Evolutionary conservation across 2,329 filamentous ascomycete species (phyloP), one percentile per base, ranked within the genome.

Genomic region (Colletotrichum aenigma): DNA sequence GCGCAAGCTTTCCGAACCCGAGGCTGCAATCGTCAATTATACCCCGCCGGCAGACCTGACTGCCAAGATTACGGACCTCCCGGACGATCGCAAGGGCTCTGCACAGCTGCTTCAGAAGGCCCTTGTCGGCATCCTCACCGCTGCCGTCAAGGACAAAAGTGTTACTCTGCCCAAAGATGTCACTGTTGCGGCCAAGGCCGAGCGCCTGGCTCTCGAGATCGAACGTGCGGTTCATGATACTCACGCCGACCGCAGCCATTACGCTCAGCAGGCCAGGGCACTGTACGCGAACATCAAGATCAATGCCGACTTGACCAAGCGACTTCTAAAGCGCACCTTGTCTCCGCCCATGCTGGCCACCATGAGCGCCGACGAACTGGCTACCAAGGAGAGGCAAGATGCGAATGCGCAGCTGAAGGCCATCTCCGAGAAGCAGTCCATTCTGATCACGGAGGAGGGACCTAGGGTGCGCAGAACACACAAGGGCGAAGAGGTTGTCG

Each of bases 401-500:
- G 91, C 95, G 82, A 94, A 92, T 28, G 94, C 94, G 18, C 92
- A 93, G 79, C 93, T 96, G 89, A 94, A 94, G 83, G 94, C 94
- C 66, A 91, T 92, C 76, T 92, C 93, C 0, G 95, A 97, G 81
- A 95, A 96, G 80, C 94, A 96, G 83, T 94, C 96, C 61, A 96
- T 97, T 62, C 90, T 98, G 38, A 93, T 96, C 75, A 91, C 95
- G 16, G 91, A 94, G 24, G 92, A 94, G 21, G 90, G 91, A 65
- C 95, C 96, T 6, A 92, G 96, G 4, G 93, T 98, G 72, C 91
- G 96, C 80, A 93, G 95, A 79, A 98, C 96, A 3, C 96, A 98
- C 87, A 98, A 98, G 84, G 97, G 97, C 15, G 96, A 98, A 74
- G 97, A 98, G 82, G 85, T 98, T 18, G 90, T 98, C 18, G 96